phyloP scores from a whole-genome alignment of 2,329 filamentous ascomycete genomes.

The Byssochlamys sp. region DNA sequence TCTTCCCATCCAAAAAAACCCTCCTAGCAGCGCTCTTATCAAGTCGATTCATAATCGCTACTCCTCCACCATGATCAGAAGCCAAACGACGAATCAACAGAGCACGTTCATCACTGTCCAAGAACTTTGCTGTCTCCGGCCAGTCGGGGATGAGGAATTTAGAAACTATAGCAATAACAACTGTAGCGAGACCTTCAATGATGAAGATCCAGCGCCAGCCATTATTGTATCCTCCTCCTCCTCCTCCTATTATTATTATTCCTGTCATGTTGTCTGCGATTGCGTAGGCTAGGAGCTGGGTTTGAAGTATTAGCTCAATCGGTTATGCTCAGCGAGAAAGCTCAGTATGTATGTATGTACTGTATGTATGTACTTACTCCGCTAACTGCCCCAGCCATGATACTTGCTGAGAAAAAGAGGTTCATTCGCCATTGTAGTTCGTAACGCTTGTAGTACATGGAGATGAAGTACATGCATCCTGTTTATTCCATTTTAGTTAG shows the following conservation, averaged over 20 bases:
- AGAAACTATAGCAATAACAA: conserved; percentile 15
- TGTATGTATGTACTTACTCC: conserved; percentile 14
- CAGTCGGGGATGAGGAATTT: conserved; percentile 23
- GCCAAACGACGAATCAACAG: conserved; percentile 16
- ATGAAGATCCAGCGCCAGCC: conserved; percentile 31
- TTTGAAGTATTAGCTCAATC: not conserved
- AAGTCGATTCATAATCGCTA: conserved; percentile 20
- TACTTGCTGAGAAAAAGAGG: conserved; percentile 26
- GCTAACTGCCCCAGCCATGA: conserved; percentile 32
- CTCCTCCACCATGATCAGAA: conserved; percentile 11
- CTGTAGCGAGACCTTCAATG: conserved; percentile 24
- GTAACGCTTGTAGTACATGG: conserved; percentile 31
- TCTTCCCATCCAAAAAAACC: conserved; percentile 24
- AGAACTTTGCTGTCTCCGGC: conserved; percentile 24
- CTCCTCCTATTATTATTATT: not conserved
- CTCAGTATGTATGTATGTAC: too few species aligned
- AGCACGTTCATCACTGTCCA: conserved; percentile 17
- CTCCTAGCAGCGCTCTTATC: conserved; percentile 17
- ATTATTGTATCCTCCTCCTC: conserved; percentile 11
- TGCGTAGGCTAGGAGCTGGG: conserved; percentile 13
- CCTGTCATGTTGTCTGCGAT: conserved; percentile 23
- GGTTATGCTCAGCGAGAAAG: too few species aligned
- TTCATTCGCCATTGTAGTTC: conserved; percentile 32
- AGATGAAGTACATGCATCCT: conserved; percentile 27
- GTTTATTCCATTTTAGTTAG: too few species aligned